Evolutionary conservation across 2,329 filamentous ascomycete species (phyloP).

Genomic region (Aureobasidium sp.): DNA sequence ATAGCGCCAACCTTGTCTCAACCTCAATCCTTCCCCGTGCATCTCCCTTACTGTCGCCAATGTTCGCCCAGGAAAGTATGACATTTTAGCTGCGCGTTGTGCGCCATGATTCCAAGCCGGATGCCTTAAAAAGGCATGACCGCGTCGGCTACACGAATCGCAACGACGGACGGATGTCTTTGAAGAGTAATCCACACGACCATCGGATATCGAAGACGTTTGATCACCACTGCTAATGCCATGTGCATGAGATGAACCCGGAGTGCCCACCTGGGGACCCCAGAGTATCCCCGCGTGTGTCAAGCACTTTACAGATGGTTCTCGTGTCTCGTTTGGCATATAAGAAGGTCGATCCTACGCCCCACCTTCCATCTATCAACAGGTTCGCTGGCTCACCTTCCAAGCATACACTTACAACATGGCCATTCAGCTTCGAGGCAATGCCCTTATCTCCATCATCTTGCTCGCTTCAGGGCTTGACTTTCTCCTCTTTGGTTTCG

Average conservation of each 20-base stretch:
- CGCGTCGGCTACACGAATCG: background rate
- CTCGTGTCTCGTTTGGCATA: background rate
- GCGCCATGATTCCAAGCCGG: background rate
- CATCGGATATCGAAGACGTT: background rate
- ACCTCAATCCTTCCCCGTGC: background rate
- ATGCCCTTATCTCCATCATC: slow-evolving; percentile 31
- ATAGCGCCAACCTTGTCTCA: slow-evolving; percentile 1
- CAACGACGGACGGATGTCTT: background rate
- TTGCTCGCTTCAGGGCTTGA: slow-evolving; percentile 32
- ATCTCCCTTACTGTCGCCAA: background rate
- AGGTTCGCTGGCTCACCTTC: background rate
- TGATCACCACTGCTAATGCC: background rate
- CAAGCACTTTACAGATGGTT: too few relatives aligned
- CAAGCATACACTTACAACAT: background rate
- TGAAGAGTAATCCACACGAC: background rate
- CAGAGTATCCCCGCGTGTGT: background rate
- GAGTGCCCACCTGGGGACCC: background rate
- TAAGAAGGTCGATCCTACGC: background rate
- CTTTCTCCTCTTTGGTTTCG: slow-evolving; percentile 43
- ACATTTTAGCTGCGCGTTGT: background rate
- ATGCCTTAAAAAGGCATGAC: background rate
- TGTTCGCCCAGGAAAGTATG: background rate
- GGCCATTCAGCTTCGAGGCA: slow-evolving; percentile 26
- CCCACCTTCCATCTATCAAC: background rate
- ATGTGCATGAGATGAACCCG: background rate